These are phyloP conservation scores for Kockovaella imperatae DNA, from an alignment of 768 basidiomycete species.

Conservation along the genomic window DNA sequence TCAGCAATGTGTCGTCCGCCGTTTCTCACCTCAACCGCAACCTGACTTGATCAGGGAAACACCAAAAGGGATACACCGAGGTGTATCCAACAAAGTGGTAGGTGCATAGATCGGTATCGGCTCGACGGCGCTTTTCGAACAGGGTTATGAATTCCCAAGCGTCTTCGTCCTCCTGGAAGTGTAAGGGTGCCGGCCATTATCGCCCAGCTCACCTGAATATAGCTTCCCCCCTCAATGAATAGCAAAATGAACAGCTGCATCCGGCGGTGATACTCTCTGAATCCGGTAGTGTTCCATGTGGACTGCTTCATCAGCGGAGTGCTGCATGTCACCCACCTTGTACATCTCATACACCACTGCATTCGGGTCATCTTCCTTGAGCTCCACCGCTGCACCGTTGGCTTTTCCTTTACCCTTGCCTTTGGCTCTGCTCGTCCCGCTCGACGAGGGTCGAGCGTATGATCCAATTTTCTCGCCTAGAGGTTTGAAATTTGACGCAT, in stretches of 20 bases:
- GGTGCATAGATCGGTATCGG: constrained; percentile 46
- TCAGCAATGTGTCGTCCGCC: background rate
- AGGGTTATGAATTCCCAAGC: constrained; percentile 85
- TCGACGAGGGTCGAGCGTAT: constrained; percentile 54
- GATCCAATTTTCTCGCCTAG: constrained; percentile 65
- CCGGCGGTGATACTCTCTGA: constrained; percentile 77
- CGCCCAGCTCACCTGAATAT: constrained; percentile 54
- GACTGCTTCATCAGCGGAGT: constrained; percentile 49
- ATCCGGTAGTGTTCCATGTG: constrained; percentile 77
- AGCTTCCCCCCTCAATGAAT: constrained; percentile 92
- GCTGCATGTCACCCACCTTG: constrained; percentile 56
- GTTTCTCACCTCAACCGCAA: constrained; percentile 67
- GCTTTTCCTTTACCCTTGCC: constrained; percentile 46
- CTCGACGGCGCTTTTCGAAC: constrained; percentile 69
- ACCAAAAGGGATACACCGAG: constrained; percentile 90
- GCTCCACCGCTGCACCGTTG: constrained; percentile 47
- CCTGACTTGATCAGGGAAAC: constrained; percentile 83
- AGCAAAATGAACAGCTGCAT: constrained; percentile 93
- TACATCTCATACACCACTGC: constrained; percentile 79
- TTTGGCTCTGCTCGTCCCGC: constrained; percentile 53
- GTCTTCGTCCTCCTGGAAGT: constrained; percentile 66
- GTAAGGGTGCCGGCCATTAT: background rate
- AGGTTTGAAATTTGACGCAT: constrained; percentile 71
- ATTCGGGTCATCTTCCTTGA: constrained; percentile 53
- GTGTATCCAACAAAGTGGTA: constrained; percentile 95